Evolutionary conservation across 441 rosid genomes (phyloP), one percentile per base, ranked within the genome.

Genomic region (Euphorbia schlechtendalii): DNA sequence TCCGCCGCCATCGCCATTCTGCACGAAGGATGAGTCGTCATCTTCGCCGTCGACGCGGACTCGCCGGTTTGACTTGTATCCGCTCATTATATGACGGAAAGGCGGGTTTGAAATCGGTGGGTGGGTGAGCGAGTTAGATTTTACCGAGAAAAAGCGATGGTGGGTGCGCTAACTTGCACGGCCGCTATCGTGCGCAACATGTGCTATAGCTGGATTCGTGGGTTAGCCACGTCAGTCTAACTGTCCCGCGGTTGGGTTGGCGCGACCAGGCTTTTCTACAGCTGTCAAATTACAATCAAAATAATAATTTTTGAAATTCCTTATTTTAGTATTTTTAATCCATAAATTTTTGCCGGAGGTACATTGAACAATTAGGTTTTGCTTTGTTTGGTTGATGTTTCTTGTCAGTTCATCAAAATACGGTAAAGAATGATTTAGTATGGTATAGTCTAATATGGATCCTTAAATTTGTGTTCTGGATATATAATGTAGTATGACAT

Each of bases 11-110:
- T 55, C 58, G 0, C 30, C 56, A 2, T 22, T 32, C 20, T 56
- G 59, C 15, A 41, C 46, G 15, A 41, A 10, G 49, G 49, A 45
- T 45, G 49, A 45, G 11, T 36, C 71, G 43, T 77, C 83, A 75
- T 69, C 70, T 8, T 0, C 38, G 27, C 74, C 88, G 52, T 82
- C 84, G 71, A 79, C 77, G 71, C 75, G 84, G 67, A 86, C 89
- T 57, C 86, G 86, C 64, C 80, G 71, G 60, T 64, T 32, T 32
- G 34, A 32, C 34, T 32, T 32, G 34, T 32, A 67, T 59, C 78
- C 74, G 63, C 67, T 76, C 88, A 82, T 84, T 38, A 58, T 65
- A 15, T 17, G 49, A 24, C n/a, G 62, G 53, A 20, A 56, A 9
- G 71, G 56, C 75, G 69, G 75, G 66, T 81, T 75, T 13, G 8